phyloP scores from a whole-genome alignment of 441 rosid species.

The Syzygium syzygioides region DNA sequence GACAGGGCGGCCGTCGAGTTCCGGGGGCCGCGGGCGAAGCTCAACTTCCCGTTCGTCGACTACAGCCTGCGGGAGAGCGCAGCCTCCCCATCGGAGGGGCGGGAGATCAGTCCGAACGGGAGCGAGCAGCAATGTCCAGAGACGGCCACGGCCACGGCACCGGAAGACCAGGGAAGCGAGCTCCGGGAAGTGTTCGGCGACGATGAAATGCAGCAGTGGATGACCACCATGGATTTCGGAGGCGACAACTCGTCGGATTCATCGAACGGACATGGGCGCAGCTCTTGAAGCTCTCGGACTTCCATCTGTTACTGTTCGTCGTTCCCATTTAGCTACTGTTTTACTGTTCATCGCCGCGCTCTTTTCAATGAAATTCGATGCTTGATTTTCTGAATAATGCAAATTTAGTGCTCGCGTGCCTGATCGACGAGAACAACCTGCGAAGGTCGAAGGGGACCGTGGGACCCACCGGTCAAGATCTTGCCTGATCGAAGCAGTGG shows the following conservation, averaged over 20 bases:
- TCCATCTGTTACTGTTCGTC: neutral
- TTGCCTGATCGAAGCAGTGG: neutral
- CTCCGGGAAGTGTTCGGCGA: slow-evolving; percentile 28
- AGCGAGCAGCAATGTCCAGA: neutral
- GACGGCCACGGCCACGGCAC: neutral
- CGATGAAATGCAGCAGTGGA: slow-evolving; percentile 35
- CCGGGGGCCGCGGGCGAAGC: slow-evolving; percentile 91
- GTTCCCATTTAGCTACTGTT: neutral
- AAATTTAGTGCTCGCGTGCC: neutral
- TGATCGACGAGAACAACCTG: neutral
- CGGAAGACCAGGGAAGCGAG: neutral
- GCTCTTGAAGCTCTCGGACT: neutral
- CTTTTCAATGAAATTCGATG: neutral
- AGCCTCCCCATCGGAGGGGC: neutral
- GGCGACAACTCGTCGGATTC: slow-evolving; percentile 35
- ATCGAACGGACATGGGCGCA: slow-evolving; percentile 9
- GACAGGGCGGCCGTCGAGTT: slow-evolving; percentile 82
- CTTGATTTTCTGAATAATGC: neutral
- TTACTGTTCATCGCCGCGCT: neutral
- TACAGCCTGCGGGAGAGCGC: neutral
- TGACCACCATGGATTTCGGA: slow-evolving; percentile 34
- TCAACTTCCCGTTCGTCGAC: slow-evolving; percentile 66
- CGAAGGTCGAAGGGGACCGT: neutral
- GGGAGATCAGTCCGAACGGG: neutral
- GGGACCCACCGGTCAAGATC: neutral